Base-by-base conservation (phyloP, 176 grass and related monocot species). In the Triticum timopheevii region DNA sequence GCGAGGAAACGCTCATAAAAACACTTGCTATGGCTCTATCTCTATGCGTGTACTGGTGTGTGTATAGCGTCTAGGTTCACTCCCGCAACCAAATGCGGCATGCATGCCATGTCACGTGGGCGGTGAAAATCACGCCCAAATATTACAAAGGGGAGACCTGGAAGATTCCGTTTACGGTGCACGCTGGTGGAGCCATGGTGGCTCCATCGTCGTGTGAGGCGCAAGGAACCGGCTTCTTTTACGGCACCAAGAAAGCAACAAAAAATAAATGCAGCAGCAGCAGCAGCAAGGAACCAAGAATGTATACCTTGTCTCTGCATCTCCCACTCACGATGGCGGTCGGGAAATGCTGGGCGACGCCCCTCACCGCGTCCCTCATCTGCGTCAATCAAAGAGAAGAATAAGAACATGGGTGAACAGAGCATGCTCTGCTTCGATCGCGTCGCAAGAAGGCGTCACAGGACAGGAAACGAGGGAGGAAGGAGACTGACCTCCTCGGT, bases 281-380 rank as follows among this genome's bases (percentile, higher is more conserved):
- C 25, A 34, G 22, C 56, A 36, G 22, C 58, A 54, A 67, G 44
- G 17, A 38, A 69, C 4, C 11, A 61, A 83, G 35, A 88, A 88
- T 83, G 85, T 90, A 99, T 90, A 99, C 97, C 94, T 96, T 99
- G 94, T 94, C 92, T 65, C 82, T 87, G 87, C 94, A 91, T 79
- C 97, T 87, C 10, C 97, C 97, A 83, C 94, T 99, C 4, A 99
- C 94, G 52, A 99, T 99, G 0, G 97, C 97, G 2, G 97, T 99
- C 42, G 97, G 97, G 77, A 99, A 99, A 75, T 85, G 82, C 84
- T 92, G 83, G 0, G 97, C 94, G 2, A 91, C 94, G 54, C 76
- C 71, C 65, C 89, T 87, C 54, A 99, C 94, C 9, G 93, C 93
- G 0, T 90, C 91, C 61, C 96, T 90, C 96, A 98, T 98, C 96